Evolutionary conservation across 345 rosid genomes (phyloP).

Genomic region (Draba incana): DNA sequence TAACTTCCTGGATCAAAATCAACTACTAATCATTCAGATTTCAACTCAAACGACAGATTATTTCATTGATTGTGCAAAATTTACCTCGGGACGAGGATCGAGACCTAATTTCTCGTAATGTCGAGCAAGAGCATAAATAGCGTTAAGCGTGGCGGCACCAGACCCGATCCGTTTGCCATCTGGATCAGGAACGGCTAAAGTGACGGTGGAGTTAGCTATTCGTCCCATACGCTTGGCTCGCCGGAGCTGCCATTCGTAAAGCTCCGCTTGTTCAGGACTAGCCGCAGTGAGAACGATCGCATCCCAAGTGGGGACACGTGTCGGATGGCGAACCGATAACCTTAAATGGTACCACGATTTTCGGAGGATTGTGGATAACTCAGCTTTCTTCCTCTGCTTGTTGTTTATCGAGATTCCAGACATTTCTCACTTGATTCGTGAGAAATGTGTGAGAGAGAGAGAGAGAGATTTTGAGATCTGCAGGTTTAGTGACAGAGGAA

Average conservation of each 20-base stretch:
- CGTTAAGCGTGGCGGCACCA: slow-evolving; percentile 95
- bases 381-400: slow-evolving; percentile 61
- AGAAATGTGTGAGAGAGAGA: neutral
- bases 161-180: slow-evolving; percentile 92
- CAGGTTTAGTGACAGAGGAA: slow-evolving; percentile 32
- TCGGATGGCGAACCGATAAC: slow-evolving; percentile 82
- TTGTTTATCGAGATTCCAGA: slow-evolving; percentile 35
- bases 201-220: slow-evolving; percentile 76
- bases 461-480: slow-evolving; percentile 25
- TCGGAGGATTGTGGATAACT: slow-evolving; percentile 62
- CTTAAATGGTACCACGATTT: slow-evolving; percentile 95
- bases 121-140: slow-evolving; percentile 68
- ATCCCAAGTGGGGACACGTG: slow-evolving; percentile 96
- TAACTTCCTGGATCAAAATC: too few species aligned
- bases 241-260: slow-evolving; percentile 88
- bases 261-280: slow-evolving; percentile 93
- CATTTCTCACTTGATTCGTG: slow-evolving; percentile 12
- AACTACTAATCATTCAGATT: too few species aligned
- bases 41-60: too few species aligned
- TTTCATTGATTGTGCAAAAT: too few species aligned
- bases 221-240: slow-evolving; percentile 88
- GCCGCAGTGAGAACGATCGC: slow-evolving; percentile 95
- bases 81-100: slow-evolving; percentile 45
- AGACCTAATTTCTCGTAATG: slow-evolving; percentile 50
- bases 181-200: slow-evolving; percentile 89